These are phyloP conservation scores for Botryotinia calthae DNA, from an alignment of 2,329 filamentous ascomycete species.

Conservation along the genomic window DNA sequence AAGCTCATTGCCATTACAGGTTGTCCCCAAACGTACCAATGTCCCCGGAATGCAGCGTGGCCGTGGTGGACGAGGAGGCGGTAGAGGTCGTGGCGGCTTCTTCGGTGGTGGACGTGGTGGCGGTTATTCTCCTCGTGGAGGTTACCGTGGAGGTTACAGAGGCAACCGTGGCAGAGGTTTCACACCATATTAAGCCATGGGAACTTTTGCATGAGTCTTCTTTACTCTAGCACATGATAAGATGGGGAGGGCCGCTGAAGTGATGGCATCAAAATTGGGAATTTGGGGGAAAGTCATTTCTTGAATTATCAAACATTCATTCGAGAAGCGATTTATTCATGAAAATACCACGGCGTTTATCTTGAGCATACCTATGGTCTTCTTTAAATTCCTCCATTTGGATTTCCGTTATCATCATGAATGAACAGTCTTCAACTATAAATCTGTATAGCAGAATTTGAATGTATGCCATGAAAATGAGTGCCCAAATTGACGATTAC, in stretches of 20 bases:
- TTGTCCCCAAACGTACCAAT: slow-evolving; percentile 92
- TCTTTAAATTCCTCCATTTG: slow-evolving; percentile 6
- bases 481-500: neutral
- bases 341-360: slow-evolving; percentile 16
- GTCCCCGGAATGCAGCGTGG: slow-evolving; percentile 90
- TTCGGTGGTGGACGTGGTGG: slow-evolving; percentile 40
- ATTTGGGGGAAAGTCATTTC: slow-evolving; percentile 6
- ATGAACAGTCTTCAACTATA: neutral
- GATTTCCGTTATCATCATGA: neutral
- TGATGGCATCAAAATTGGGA: neutral
- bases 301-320: neutral
- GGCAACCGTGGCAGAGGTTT: slow-evolving; percentile 58
- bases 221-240: slow-evolving; percentile 9
- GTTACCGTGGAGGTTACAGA: slow-evolving; percentile 59
- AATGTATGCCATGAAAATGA: neutral
- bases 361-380: neutral
- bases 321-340: slow-evolving; percentile 1
- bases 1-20: slow-evolving; percentile 46
- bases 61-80: slow-evolving; percentile 51
- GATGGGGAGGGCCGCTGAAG: neutral
- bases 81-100: slow-evolving; percentile 48
- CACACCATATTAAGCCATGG: slow-evolving; percentile 55
- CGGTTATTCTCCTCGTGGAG: slow-evolving; percentile 48
- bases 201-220: neutral
- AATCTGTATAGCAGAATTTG: neutral